Evolutionary conservation across 768 basidiomycete genomes (phyloP), one percentile per base, ranked within the genome.

Genomic region (Rhizopogon salebrosus): DNA sequence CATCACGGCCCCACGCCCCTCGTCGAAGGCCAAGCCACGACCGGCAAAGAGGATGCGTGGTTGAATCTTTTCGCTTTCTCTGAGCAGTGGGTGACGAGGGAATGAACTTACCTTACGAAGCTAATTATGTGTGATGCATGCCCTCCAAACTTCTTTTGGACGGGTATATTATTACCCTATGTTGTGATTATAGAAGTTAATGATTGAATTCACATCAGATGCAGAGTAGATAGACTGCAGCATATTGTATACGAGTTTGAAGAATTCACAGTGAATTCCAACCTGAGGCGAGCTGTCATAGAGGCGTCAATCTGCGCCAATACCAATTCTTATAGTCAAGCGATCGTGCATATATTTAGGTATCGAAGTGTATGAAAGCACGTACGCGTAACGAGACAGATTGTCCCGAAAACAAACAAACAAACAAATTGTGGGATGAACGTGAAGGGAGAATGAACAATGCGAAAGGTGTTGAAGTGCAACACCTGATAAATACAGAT

Each of bases 31-130:
- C 53, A 57, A 29, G 18, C 27, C 48, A 18, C 62, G 49, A 41
- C 54, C 14, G 20, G 62, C 61, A 9, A 38, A 8, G 36, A 70
- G 67, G 51, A 40, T 66, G 27, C 70, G 68, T 45, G 65, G 67
- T 55, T 69, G 49, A 62, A 22, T 38, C 38, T 7, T 3, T n/a
- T n/a, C 3, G 27, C 10, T 14, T 29, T 24, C 40, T 41, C n/a
- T n/a, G 41, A 8, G 16, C 29, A 1, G 14, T 31, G 3, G 20
- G 3, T 20, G 29, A 45, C 18, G 18, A 31, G 11, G 29, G 10
- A 34, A 34, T 10, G 11, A 45, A 46, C 13, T 4, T 46, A 46
- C 29, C n/a, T 31, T 34, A 46, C 43, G 29, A 22, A 31, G 16
- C 14, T 16, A 7, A 22, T 46, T 46, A 31, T 46, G 31, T 46